These are phyloP conservation scores for Lactifluus volemus DNA, from an alignment of 768 basidiomycete genomes.

Conservation along the genomic window DNA sequence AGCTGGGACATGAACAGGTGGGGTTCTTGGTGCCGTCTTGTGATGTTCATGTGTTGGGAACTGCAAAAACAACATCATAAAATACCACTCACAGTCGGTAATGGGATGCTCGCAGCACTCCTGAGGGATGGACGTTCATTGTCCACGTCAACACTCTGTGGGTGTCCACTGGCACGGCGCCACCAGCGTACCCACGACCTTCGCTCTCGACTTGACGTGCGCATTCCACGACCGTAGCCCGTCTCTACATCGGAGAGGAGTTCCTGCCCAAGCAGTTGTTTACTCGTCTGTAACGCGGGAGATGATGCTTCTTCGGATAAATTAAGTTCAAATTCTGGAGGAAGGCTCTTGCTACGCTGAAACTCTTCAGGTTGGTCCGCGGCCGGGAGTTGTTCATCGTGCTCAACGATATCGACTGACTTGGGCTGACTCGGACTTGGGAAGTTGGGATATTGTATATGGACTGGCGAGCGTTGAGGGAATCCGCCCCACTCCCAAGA, in stretches of 20 bases:
- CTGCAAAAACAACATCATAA: neutral
- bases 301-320: neutral
- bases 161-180: constrained; percentile 42
- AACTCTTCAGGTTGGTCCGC: constrained; percentile 23
- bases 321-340: constrained; percentile 33
- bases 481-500: constrained; percentile 95
- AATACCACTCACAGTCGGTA: neutral
- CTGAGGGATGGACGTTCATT: neutral
- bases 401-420: neutral
- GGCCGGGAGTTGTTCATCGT: constrained; percentile 5
- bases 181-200: constrained; percentile 84
- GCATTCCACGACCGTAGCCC: neutral
- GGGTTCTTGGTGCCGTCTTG: neutral
- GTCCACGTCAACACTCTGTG: constrained; percentile 6
- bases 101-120: neutral
- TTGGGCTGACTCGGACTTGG: neutral
- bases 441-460: constrained; percentile 34
- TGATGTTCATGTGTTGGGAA: neutral
- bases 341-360: constrained; percentile 49
- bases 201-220: constrained; percentile 18
- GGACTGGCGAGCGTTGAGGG: constrained; percentile 68
- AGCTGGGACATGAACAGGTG: neutral
- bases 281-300: neutral
- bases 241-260: constrained; percentile 10
- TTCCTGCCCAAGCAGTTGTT: neutral